Percentiles rank a stretch among this genome's conserved stretches.
These are phyloP conservation scores for Porogramme epimiltina DNA, from an alignment of 1,284 basidiomycete species.

Conservation along the genomic window DNA sequence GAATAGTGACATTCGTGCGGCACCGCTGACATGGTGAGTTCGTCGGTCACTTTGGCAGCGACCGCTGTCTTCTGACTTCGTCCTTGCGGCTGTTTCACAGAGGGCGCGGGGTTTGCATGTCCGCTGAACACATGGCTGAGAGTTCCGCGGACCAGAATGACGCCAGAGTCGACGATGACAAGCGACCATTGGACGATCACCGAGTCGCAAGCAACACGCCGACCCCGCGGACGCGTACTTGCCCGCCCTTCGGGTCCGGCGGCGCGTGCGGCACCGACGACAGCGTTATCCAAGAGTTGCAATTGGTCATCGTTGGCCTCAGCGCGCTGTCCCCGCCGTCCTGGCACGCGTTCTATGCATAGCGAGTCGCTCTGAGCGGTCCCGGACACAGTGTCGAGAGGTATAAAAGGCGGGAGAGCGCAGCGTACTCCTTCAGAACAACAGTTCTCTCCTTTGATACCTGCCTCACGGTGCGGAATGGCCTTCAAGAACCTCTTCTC, in stretches of 20 bases:
- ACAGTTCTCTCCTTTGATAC: not conserved
- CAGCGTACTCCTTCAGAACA: not conserved
- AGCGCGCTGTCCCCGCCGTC: constrained; percentile 1
- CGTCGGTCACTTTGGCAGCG: too few relatives aligned
- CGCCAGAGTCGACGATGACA: not conserved
- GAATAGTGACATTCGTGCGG: too few relatives aligned
- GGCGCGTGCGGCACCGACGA: not conserved
- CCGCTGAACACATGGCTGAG: too few relatives aligned
- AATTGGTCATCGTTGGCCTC: constrained; percentile 9
- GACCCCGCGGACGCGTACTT: constrained; percentile 7
- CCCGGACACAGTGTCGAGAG: not conserved
- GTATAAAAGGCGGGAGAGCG: not conserved
- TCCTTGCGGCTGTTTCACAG: not conserved
- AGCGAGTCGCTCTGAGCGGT: not conserved
- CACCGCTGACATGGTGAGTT: too few relatives aligned
- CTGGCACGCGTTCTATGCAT: not conserved
- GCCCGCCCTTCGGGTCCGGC: not conserved
- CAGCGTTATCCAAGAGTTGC: constrained; percentile 2
- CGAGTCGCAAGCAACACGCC: constrained; percentile 8
- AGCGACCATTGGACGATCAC: not conserved
- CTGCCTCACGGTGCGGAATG: not conserved
- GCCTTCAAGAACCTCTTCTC: constrained; percentile 14
- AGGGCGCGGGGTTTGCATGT: not conserved
- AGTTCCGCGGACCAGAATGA: too few relatives aligned
- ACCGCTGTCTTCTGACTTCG: too few relatives aligned